These are phyloP conservation scores for Xylaria venustula DNA, from an alignment of 495 filamentous ascomycete species.

Conservation along the genomic window DNA sequence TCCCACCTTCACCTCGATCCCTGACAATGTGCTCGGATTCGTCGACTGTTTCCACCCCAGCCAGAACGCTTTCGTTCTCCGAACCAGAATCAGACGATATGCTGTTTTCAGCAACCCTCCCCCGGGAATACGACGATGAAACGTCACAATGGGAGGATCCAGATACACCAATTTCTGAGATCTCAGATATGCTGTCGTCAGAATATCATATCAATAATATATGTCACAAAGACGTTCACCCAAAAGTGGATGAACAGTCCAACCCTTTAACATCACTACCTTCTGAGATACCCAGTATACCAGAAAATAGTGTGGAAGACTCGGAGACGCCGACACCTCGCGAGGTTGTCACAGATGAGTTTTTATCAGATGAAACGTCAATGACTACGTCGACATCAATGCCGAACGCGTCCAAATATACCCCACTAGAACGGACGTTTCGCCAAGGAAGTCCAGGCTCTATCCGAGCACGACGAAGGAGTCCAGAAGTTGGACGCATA, in stretches of 20 bases:
- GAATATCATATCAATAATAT: conserved; percentile 17
- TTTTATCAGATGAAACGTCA: conserved; percentile 21
- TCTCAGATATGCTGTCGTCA: conserved; percentile 26
- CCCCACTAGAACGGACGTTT: conserved; percentile 16
- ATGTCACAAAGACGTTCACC: conserved; percentile 6
- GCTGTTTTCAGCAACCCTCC: conserved; percentile 22
- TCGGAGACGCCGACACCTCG: conserved; percentile 42
- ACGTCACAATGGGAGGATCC: conserved; percentile 32
- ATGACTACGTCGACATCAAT: conserved; percentile 10
- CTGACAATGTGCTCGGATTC: conserved; percentile 48
- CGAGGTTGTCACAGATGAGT: conserved; percentile 27
- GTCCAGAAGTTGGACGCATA: conserved; percentile 39
- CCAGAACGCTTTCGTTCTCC: conserved; percentile 44
- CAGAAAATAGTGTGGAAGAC: conserved; percentile 22
- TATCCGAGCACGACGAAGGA: conserved; percentile 33
- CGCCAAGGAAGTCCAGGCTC: conserved; percentile 27
- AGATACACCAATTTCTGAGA: conserved; percentile 36
- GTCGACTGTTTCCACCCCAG: conserved; percentile 39
- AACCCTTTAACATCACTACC: conserved; percentile 3
- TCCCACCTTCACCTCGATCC: conserved; percentile 47
- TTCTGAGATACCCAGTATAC: neutral
- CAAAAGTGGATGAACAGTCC: conserved; percentile 11
- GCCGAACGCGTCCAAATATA: conserved; percentile 25
- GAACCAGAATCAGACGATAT: conserved; percentile 41
- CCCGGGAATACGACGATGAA: conserved; percentile 29